Conservation (phyloP, 768 basidiomycete genomes). For the Amanita rimosa region DNA sequence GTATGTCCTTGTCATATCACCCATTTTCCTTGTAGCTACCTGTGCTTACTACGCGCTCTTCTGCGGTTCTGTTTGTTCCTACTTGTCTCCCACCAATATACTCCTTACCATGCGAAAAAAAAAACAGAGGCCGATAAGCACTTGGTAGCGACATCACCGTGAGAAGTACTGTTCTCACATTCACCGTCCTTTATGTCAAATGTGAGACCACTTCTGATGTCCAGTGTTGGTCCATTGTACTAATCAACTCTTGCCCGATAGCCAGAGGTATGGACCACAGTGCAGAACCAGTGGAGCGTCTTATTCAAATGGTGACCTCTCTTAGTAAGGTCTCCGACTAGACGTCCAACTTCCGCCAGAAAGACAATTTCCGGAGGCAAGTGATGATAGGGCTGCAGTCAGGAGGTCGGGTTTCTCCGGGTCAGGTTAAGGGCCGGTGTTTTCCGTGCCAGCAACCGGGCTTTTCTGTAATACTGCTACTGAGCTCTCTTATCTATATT, state of each 20-base stretch:
- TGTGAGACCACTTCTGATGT: not conserved
- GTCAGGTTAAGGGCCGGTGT: no score
- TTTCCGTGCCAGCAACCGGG: no score
- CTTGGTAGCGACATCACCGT: not conserved
- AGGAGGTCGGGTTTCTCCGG: no score
- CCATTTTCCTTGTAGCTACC: no score
- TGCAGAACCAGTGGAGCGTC: not conserved
- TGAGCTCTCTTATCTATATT: no score
- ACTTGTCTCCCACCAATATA: no score
- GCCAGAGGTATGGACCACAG: not conserved
- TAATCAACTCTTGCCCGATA: not conserved
- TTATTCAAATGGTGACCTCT: not conserved
- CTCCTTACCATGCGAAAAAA: no score
- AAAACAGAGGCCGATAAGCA: no score
- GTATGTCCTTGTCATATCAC: no score
- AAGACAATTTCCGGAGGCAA: not conserved
- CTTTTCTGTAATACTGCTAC: no score
- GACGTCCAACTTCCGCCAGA: not conserved
- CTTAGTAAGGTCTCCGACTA: not conserved
- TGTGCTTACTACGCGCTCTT: no score
- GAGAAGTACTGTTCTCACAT: not conserved
- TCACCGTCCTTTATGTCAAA: not conserved
- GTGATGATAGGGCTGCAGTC: not conserved
- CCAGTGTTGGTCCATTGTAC: not conserved
- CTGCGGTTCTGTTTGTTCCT: no score